These are phyloP conservation scores for Lasiosphaeris hirsuta DNA, from an alignment of 495 filamentous ascomycete genomes.

Conservation along the genomic window DNA sequence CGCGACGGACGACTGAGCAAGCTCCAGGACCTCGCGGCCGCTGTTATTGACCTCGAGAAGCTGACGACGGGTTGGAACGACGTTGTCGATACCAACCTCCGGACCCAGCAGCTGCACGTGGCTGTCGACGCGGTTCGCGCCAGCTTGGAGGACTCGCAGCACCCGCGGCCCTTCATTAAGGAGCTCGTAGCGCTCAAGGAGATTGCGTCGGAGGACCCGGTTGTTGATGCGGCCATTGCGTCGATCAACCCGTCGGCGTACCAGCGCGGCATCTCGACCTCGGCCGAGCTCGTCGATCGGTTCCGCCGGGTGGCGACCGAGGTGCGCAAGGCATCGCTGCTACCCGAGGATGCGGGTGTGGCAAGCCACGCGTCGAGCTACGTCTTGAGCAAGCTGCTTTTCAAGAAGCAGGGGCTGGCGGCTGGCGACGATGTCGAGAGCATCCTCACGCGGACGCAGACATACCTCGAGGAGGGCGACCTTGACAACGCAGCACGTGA, in stretches of 20 bases:
- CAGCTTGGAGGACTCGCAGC: constrained; percentile 67
- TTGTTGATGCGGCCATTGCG: constrained; percentile 85
- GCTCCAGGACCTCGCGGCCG: constrained; percentile 71
- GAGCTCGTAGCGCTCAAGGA: constrained; percentile 95
- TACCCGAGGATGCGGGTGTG: constrained; percentile 90
- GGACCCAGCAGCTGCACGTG: constrained; percentile 91
- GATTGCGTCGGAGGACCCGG: constrained; percentile 73
- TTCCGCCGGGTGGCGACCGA: constrained; percentile 93
- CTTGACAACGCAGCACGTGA: constrained; percentile 88
- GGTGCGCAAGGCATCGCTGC: constrained; percentile 86
- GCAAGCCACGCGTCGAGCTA: constrained; percentile 88
- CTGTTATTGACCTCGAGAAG: constrained; percentile 76
- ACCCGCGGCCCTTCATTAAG: constrained; percentile 77
- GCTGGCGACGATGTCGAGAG: constrained; percentile 92
- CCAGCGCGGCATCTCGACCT: constrained; percentile 82
- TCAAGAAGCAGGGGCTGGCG: constrained; percentile 86
- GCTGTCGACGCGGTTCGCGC: constrained; percentile 90
- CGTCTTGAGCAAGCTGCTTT: constrained; percentile 84
- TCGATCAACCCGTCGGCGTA: constrained; percentile 94
- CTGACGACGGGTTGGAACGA: constrained; percentile 81
- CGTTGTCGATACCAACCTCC: constrained; percentile 82
- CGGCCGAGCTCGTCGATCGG: constrained; percentile 82
- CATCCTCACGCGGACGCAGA: constrained; percentile 83
- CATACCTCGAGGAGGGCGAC: constrained; percentile 83
- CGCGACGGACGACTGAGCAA: constrained; percentile 82